Base-by-base conservation (phyloP, 2,329 filamentous ascomycete species). In the Aspergillus brunneoviolaceus region DNA sequence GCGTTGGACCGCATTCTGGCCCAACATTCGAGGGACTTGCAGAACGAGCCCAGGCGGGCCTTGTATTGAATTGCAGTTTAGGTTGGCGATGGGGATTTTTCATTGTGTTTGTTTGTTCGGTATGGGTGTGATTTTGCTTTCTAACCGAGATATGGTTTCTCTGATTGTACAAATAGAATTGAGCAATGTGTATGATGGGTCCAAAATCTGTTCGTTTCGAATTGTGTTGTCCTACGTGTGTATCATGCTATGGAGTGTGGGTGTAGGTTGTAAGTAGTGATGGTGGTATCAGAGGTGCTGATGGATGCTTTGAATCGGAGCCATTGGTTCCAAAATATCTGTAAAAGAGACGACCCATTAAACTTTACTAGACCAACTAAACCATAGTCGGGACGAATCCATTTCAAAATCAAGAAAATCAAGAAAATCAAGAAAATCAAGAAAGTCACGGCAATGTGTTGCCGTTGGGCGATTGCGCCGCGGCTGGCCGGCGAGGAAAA, bases 1-100 rank as follows among this genome's bases (percentile, higher is more conserved):
- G 94, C 94, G 39, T 81, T 99, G 71, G 84, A 88, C 75, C 83
- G 85, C 74, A 86, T 98, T 73, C 83, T 97, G 70, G 78, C 82
- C 72, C 78, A 82, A 66, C 92, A 96, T 73, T 78, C 77, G 50
- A 74, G 68, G 58, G 79, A 81, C 66, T 61, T 81, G 65, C 68
- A 66, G 33, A 69, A 56, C 49, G 60, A 66, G 64, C 70, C 70
- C 35, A 71, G 74, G 42, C 73, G 68, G 64, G 77, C 77, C 56
- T 57, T 63, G 62, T 76, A 75, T 65, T 68, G 66, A 35, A 67
- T 57, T 57, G 50, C n/a, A 45, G 29, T 52, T 58, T 27, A 52
- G 29, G 29, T 25, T 33, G 57, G 51, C 42, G 29, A 49, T 52
- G 27, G 39, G 42, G 27, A 29, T 29, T 29, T 29, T 29, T 29